These are phyloP conservation scores for Globisporangium perplexum DNA, from an alignment of 352 stramenopile genomes.

Conservation along the genomic window DNA sequence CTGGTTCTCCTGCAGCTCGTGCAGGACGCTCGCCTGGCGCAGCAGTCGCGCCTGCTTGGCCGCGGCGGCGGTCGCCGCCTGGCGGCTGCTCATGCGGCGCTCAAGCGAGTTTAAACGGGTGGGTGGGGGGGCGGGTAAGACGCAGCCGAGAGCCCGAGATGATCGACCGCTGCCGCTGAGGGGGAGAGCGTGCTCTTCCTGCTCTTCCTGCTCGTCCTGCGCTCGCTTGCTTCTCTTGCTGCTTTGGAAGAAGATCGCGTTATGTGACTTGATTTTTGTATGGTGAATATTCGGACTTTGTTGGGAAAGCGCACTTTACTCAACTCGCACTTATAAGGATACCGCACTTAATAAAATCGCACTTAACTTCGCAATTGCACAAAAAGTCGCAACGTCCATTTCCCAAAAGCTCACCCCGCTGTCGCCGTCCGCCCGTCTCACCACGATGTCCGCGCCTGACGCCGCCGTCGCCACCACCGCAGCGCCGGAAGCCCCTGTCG, in stretches of 20 bases:
- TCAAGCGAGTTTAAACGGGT: no score
- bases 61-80: constrained; percentile 3
- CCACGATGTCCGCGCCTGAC: constrained; percentile 1
- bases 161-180: no score
- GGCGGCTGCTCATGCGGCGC: constrained; percentile 14
- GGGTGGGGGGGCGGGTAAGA: not conserved
- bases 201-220: no score
- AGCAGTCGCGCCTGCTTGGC: constrained; percentile 23
- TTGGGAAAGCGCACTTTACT: not conserved
- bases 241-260: not conserved
- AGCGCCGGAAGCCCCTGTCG: not conserved
- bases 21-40: constrained; percentile 71
- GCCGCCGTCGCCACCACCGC: not conserved
- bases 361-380: no score
- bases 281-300: not conserved
- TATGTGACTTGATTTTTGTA: not conserved
- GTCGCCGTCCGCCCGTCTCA: not conserved
- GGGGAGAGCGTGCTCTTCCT: no score
- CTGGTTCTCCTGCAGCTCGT: constrained; percentile 74
- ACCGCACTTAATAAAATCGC: no score
- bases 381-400: not conserved
- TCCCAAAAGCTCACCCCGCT: not conserved
- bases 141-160: no score
- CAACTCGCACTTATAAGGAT: no score
- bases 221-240: not conserved